Conservation (phyloP, 768 basidiomycete genomes). For the Tulasnella sp. region DNA sequence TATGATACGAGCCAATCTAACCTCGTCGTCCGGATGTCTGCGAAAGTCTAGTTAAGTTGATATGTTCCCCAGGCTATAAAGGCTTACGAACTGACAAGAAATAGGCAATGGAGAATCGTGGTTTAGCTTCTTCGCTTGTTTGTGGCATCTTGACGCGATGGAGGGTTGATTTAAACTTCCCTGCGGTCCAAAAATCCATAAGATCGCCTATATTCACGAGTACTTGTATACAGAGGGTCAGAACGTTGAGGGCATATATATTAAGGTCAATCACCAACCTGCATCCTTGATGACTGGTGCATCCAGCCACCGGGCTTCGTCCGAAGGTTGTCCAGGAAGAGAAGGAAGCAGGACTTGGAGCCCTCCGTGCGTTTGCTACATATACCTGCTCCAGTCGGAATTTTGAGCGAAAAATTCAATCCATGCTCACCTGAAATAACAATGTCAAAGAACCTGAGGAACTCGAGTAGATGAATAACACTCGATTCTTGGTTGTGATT, state of each 20-base stretch:
- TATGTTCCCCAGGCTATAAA: background rate
- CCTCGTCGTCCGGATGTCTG: slow-evolving; percentile 20
- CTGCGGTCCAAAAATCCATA: slow-evolving; percentile 18
- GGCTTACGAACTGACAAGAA: slow-evolving; percentile 15
- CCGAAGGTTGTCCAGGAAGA: too few relatives aligned
- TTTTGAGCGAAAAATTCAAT: background rate
- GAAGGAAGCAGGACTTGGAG: slow-evolving; percentile 19
- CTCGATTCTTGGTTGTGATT: background rate
- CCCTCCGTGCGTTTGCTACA: too few relatives aligned
- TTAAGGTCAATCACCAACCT: slow-evolving; percentile 19
- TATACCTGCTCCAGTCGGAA: slow-evolving; percentile 9
- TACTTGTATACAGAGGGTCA: background rate
- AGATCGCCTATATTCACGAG: slow-evolving; percentile 1
- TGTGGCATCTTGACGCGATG: slow-evolving; percentile 21
- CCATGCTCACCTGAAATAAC: slow-evolving; percentile 18
- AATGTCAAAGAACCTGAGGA: slow-evolving; percentile 19
- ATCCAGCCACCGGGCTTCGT: slow-evolving; percentile 17
- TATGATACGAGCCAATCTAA: slow-evolving; percentile 2
- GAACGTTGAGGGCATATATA: slow-evolving; percentile 10
- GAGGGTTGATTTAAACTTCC: slow-evolving; percentile 18
- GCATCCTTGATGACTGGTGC: slow-evolving; percentile 17
- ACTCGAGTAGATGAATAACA: background rate
- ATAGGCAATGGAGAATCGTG: slow-evolving; percentile 21
- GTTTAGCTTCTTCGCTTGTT: slow-evolving; percentile 8
- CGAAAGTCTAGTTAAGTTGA: background rate